These are phyloP conservation scores for Tetrapyrgos nigripes DNA, from an alignment of 1,284 basidiomycete genomes.

Conservation along the genomic window DNA sequence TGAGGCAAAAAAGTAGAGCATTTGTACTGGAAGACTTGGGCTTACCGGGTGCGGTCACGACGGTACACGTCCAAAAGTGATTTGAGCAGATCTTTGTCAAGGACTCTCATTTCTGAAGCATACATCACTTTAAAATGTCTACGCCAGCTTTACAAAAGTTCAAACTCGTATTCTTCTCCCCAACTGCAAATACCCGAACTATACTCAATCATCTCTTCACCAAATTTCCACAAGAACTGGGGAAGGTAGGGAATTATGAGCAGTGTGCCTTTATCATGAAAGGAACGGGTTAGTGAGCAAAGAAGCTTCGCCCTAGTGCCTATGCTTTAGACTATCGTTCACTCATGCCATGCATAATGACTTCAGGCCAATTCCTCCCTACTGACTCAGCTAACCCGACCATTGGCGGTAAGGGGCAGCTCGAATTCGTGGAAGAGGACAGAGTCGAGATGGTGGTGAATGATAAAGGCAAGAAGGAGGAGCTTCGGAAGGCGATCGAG, in stretches of 20 bases:
- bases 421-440: conserved; percentile 59
- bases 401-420: conserved; percentile 46
- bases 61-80: conserved; percentile 4
- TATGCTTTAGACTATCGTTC: conserved; percentile 5
- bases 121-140: conserved; percentile 8
- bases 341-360: not conserved
- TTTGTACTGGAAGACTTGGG: not conserved
- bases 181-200: conserved; percentile 41
- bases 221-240: conserved; percentile 49
- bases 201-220: conserved; percentile 52
- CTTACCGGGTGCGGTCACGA: not conserved
- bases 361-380: conserved; percentile 55
- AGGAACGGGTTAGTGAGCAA: conserved; percentile 50
- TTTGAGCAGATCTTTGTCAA: not conserved
- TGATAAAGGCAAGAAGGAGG: conserved; percentile 40
- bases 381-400: conserved; percentile 47
- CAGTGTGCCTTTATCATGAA: conserved; percentile 57
- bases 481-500: conserved; percentile 47
- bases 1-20: not conserved
- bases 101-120: not conserved
- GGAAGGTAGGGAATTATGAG: conserved; percentile 57
- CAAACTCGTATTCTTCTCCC: conserved; percentile 58
- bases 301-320: not conserved
- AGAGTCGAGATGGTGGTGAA: conserved; percentile 60
- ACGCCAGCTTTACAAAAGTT: conserved; percentile 29